Base-by-base conservation (phyloP, 202 grass and related monocot genomes). In the Zoysia matrella region DNA sequence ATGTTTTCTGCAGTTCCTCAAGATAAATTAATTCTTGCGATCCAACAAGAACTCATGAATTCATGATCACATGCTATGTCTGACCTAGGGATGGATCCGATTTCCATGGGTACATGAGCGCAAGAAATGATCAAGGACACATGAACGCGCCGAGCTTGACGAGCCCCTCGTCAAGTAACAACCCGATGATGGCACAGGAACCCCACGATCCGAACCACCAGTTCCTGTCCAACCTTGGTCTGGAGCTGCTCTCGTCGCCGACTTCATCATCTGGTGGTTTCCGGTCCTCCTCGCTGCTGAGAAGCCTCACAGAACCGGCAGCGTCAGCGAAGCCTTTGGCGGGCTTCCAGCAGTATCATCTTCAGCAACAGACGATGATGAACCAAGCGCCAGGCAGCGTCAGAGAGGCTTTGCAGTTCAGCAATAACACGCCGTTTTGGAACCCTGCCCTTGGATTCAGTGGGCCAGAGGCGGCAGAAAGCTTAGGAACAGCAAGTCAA, bases 341-440 rank as follows among this genome's bases (percentile, higher is more conserved):
- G 56, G 71, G 64, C 41, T 60, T 83, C 58, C 81, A 81, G 69
- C 65, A 80, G 16, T 81, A 82, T 22, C 78, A 51, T 2, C 71
- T 75, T 12, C 81, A 76, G 57, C 81, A 15, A 30, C 22, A 30
- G 22, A 30, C 22, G 36, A 36, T 60, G n/a, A 77, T 85, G 51
- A 72, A 75, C 12, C 63, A 88, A 48, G 22, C 55, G 0, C 47
- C 62, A 52, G 74, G 52, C 16, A 71, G 30, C 83, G 52, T 74
- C 53, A 72, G 64, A 12, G 77, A 89, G 51, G 75, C 86, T 67
- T 50, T 89, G 47, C 86, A 92, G 46, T 95, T 95, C 75, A 71
- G 68, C 36, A 94, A 85, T 48, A 74, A 67, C 15, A 81, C 86
- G 5, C 81, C 74, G 61, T 97, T 94, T 75, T 94, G 94, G 94